Evolutionary conservation across 805 yeast genomes (phyloP), one percentile per base, ranked within the genome.

Genomic region (Cyberlindnera bimundalis): DNA sequence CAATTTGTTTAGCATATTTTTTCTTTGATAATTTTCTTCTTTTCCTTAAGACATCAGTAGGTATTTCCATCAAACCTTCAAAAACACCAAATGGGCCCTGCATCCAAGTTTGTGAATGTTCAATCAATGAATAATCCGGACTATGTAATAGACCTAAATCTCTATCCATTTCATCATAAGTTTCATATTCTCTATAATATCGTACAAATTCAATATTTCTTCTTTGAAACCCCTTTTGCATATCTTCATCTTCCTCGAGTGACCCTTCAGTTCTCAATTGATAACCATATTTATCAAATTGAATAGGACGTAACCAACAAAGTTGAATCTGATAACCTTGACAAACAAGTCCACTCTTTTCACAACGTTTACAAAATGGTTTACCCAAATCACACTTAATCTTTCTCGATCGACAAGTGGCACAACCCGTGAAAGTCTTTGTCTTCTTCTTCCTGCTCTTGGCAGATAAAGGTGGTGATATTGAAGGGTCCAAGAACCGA

Each of bases 51-150:
- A 53, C 19, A 23, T 51, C 45, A 12, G 37, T 43, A 8, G 60
- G 55, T 2, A 56, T 30, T 5, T 47, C 34, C 7, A 5, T 40
- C 14, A 56, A 39, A 0, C 81, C 81, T 48, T 71, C 72, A 52
- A 88, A 86, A 1, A 86, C 93, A 1, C 95, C 95, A 66, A 87
- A 89, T 12, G 93, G 95, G 1, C 96, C 95, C 32, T 73, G 61
- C 5, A 73, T 53, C 62, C 74, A 70, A 0, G 87, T 81, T 29
- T 68, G 67, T 3, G 66, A 67, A 19, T 66, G 57, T 1, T 56
- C 59, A 9, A 73, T 65, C 23, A 62, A 54, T 3, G 68, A 62
- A 15, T 68, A 60, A 25, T 73, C 71, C 24, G 75, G 71, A 10
- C 68, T 52, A 45, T 83, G 81, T 17, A 87, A 61, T 4, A 67